Conservation (phyloP, 2,329 filamentous ascomycete genomes). For the Diaporthe sp. region DNA sequence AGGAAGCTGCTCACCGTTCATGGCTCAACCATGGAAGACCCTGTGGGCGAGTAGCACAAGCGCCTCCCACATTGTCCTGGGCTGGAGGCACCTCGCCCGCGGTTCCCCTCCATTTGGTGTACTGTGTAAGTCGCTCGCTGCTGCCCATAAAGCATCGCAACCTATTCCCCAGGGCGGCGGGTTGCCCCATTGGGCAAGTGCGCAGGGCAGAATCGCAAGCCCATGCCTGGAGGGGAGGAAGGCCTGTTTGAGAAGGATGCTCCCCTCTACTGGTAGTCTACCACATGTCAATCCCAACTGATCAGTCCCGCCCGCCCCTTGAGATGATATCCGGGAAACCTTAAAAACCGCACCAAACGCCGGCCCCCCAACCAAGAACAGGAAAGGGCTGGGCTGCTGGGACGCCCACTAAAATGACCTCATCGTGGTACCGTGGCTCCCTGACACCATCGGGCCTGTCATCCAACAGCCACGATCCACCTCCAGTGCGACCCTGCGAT, state of each 20-base stretch:
- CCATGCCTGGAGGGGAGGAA: background rate
- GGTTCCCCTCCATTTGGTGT: background rate
- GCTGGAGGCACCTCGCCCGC: background rate
- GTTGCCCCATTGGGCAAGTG: conserved; percentile 26
- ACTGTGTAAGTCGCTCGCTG: background rate
- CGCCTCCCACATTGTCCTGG: background rate
- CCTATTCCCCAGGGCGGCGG: background rate
- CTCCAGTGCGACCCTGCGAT: conserved; percentile 1
- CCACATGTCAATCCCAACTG: conserved; percentile 31
- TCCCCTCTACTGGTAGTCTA: too few species aligned
- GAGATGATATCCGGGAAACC: conserved; percentile 27
- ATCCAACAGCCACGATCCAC: conserved; percentile 12
- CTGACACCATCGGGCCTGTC: conserved; percentile 31
- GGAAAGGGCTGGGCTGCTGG: conserved; percentile 19
- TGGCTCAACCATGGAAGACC: conserved; percentile 9
- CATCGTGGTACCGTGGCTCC: conserved; percentile 18
- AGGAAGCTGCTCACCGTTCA: conserved; percentile 16
- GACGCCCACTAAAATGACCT: conserved; percentile 31
- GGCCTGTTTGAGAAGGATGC: background rate
- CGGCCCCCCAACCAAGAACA: conserved; percentile 19
- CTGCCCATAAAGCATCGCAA: conserved; percentile 10
- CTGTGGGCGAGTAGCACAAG: conserved; percentile 2
- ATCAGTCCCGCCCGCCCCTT: conserved; percentile 1
- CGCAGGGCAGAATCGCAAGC: background rate
- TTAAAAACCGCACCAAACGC: background rate